Base-by-base conservation (phyloP, 495 filamentous ascomycete species). In the Aspergillus funiculosus region DNA sequence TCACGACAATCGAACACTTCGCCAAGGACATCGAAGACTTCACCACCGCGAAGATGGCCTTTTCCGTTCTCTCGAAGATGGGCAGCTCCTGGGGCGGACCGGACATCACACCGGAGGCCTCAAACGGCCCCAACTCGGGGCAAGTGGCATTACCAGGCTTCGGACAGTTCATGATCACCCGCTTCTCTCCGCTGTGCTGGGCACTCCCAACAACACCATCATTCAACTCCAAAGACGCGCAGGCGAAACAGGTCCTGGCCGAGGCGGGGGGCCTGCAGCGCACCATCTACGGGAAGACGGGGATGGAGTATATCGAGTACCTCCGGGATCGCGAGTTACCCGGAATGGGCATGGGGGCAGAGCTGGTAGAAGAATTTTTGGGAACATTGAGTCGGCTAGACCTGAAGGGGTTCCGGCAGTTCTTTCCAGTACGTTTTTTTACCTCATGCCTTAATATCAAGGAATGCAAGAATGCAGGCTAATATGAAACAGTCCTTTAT, bases 141-240 rank as follows among this genome's bases (percentile, higher is more conserved):
- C 68, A 75, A 30, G 68, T 75, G 2, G 68, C 68, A 22, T 79
- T 99, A 20, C 84, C 88, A 14, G 94, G 92, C n/a, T 97, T 99
- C 59, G 88, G 94, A 48, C 77, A 76, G 28, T 94, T 91, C 66
- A 85, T 94, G 68, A 85, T 95, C 40, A 73, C 80, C 19, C 78
- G 83, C n/a, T 91, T 98, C 66, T 87, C 94, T 13, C 77, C 87
- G 0, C 68, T 91, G 22, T 87, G 85, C 59, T 98, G 92, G 90
- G 81, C 81, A 5, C 80, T 97, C 1, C 77, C 91, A 1, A 77
- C 76, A 9, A 82, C 85, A 8, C 68, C 80, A 3, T 77, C 77
- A 10, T 95, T 97, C 72, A 83, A 82, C 53, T 74, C 87, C 1
- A 79, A 80, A 52, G 94, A 99, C 61, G 86, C 89, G 10, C 87